Conservation (phyloP, 768 basidiomycete species). For the Russula lepida region DNA sequence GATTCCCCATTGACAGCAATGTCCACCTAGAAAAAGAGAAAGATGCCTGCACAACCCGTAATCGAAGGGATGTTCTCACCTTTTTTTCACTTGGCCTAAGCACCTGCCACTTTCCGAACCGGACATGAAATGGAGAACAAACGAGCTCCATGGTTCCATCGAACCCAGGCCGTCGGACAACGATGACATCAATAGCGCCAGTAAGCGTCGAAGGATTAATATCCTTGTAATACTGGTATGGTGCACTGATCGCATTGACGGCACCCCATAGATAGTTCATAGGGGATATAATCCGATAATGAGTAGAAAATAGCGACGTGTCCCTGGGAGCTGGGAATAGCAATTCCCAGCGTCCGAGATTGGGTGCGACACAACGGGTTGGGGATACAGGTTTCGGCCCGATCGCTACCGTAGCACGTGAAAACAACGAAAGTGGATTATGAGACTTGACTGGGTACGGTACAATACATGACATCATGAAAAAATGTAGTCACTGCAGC, state of each 20-base stretch:
- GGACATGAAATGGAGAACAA: slow-evolving; percentile 94
- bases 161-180: slow-evolving; percentile 67
- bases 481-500: neutral
- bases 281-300: neutral
- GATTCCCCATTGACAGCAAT: slow-evolving; percentile 78
- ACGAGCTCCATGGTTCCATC: slow-evolving; percentile 61
- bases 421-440: neutral
- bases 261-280: slow-evolving; percentile 91
- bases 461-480: neutral
- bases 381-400: neutral
- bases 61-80: slow-evolving; percentile 34
- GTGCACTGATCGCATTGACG: slow-evolving; percentile 75
- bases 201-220: slow-evolving; percentile 96
- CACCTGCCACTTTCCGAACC: slow-evolving; percentile 97
- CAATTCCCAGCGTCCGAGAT: no score
- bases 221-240: slow-evolving; percentile 86
- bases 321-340: neutral
- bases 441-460: no score
- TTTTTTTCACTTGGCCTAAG: slow-evolving; percentile 90
- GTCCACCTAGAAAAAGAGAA: slow-evolving; percentile 51
- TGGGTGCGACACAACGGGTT: no score
- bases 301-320: neutral
- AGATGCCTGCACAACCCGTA: neutral
- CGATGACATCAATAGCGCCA: slow-evolving; percentile 98
- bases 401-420: neutral